Evolutionary conservation across 441 rosid species (phyloP), one percentile per base, ranked within the genome.

Genomic region (Populus trichocarpa): DNA sequence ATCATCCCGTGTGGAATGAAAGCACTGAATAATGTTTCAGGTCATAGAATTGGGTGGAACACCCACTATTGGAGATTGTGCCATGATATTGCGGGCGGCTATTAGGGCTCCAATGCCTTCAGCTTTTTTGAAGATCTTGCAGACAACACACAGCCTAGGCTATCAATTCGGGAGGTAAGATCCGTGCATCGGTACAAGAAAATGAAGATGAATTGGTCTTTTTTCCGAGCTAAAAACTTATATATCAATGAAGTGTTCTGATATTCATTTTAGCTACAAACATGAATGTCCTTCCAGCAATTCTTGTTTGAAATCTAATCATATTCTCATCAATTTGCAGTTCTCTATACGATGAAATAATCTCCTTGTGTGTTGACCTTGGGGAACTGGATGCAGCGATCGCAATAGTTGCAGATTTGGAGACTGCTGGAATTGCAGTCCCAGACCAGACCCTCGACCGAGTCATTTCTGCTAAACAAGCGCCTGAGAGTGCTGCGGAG

Each of bases 341-440:
- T 5, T 0, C 57, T 50, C 57, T 50, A 50, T 50, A 50, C 20
- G 57, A 50, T 0, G 57, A 50, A 50, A 50, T 50, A 50, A 14
- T 50, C 57, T 14, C 57, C 57, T 50, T 50, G 57, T 50, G 57
- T 50, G 20, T 50, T 14, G 57, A 50, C 20, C 57, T 50, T 0
- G 57, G 57, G n/a, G 57, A 50, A 14, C 57, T 50, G 57, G 57
- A 96, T 69, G 98, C 98, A 6, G 97, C 98, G 53, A 79, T 96
- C 66, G 97, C 95, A 10, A 92, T 96, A 75, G 97, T 92, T 59
- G 97, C 98, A 5, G 99, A 94, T 79, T 79, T 94, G 91, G 99
- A 94, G 85, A 87, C 91, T 2, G 69, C 93, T 10, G 96, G 99
- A 81, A 88, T 94, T 42, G 40, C 85, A 0, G 96, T 92, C 8